phyloP scores from a whole-genome alignment of 2,329 filamentous ascomycete genomes.

The Aspergillus tubingensis region DNA sequence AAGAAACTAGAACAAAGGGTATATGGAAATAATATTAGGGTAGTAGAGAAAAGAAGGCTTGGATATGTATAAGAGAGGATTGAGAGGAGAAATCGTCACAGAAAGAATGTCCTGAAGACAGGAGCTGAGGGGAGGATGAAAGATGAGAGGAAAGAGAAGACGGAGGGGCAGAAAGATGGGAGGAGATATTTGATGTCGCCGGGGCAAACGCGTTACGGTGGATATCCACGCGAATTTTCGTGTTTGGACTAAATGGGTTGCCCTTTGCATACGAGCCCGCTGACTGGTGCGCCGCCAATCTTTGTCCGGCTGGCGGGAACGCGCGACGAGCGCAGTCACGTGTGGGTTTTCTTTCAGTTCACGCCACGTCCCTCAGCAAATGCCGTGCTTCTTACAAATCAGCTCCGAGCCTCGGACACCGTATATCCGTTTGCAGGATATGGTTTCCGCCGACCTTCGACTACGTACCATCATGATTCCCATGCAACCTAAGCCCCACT shows the following conservation, averaged over 20 bases:
- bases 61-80: slow-evolving; percentile 4
- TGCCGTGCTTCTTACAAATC: slow-evolving; percentile 4
- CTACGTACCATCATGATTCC: not conserved
- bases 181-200: slow-evolving; percentile 36
- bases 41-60: slow-evolving; percentile 13
- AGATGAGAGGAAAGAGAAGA: slow-evolving; percentile 28
- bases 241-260: slow-evolving; percentile 33
- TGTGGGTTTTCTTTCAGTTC: slow-evolving; percentile 9
- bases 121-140: slow-evolving; percentile 24
- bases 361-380: slow-evolving; percentile 2
- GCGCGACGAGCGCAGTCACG: slow-evolving; percentile 25
- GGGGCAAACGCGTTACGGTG: slow-evolving; percentile 35
- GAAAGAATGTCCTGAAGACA: slow-evolving; percentile 14
- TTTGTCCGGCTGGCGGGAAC: slow-evolving; percentile 18
- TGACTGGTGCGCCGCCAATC: not conserved
- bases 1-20: slow-evolving; percentile 23
- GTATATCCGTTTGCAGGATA: not conserved
- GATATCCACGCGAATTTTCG: slow-evolving; percentile 37
- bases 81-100: slow-evolving; percentile 4
- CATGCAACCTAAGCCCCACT: not conserved
- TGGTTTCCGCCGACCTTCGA: not conserved
- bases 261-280: slow-evolving; percentile 20
- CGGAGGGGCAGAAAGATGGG: slow-evolving; percentile 28
- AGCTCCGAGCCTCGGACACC: not conserved
- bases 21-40: slow-evolving; percentile 24